Evolutionary conservation across 73 alveolate genomes (phyloP), one percentile per base, ranked within the genome.

Genomic region (Paramecium primaurelia): DNA sequence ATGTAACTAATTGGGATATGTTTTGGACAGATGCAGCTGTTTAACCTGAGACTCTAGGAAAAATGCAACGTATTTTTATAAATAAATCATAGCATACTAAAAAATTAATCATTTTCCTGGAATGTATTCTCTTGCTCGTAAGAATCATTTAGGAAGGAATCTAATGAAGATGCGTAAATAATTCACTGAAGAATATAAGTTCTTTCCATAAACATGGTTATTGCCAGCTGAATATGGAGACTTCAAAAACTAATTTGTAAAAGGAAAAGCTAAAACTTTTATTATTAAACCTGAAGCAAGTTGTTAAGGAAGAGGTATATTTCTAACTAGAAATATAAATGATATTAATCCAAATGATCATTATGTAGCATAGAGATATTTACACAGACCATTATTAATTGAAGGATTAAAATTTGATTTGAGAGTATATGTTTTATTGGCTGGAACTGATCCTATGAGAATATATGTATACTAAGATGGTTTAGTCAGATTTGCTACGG

Each of bases 261-360:
- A 87, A 51, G 92, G 93, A 44, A 93, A 94, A 34, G 86, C 93
- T 36, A 93, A 85, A 86, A 89, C 92, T 28, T 97, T 96, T 94
- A 96, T 97, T 9, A 98, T 98, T 11, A 98, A 98, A 88, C 99
- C 99, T 0, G 99, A 97, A 28, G 98, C 98, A 16, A 92, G 96
- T 86, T 94, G 98, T 58, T 83, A 98, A 51, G 99, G 99, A 12
- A 98, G 96, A 96, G 99, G 99, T 26, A 98, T 98, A 32, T 98
- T 98, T 86, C 93, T 98, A 54, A 98, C 97, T 10, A 92, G 98
- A 88, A 93, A 94, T 25, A 84, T 95, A 8, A 97, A 97, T 42
- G 96, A 96, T 32, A 96, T 98, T 9, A 96, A 97, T 71, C 96
- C 96, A 59, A 91, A 77, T 34, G 99, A 98, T 84, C 97, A 96